A percentile compares a stretch with the other conserved stretches of the same genome.
phyloP scores from a whole-genome alignment of 2,329 filamentous ascomycete genomes.

The Tetracladium maxilliforme region DNA sequence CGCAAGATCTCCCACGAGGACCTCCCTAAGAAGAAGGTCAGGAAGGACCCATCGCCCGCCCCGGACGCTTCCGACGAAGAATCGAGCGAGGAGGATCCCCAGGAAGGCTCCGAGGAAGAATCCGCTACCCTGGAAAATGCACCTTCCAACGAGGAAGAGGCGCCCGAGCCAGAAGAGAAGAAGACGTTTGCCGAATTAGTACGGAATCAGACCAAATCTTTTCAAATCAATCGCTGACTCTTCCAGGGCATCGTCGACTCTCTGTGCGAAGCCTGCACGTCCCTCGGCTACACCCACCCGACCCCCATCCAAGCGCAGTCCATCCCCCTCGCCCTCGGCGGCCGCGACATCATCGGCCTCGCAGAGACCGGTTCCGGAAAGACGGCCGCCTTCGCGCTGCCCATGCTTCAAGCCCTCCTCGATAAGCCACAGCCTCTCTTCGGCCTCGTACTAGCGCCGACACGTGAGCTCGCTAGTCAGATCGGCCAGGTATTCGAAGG shows the following conservation, averaged over 20 bases:
- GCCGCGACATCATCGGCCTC: constrained; percentile 80
- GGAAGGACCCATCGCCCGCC: no score
- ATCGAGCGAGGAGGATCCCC: no score
- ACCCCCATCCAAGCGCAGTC: constrained; percentile 81
- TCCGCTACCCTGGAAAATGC: no score
- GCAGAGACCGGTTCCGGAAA: constrained; percentile 95
- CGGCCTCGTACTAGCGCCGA: constrained; percentile 82
- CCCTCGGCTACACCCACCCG: constrained; percentile 68
- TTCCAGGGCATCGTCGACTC: constrained; percentile 64
- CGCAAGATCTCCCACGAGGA: no score
- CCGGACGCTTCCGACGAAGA: no score
- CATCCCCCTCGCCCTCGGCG: constrained; percentile 66
- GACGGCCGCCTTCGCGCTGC: constrained; percentile 86
- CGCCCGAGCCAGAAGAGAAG: constrained; percentile 3
- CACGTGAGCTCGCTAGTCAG: constrained; percentile 83
- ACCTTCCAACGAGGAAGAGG: no score
- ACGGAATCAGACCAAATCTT: constrained; percentile 2
- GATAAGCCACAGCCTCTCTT: constrained; percentile 77
- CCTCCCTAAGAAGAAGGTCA: no score
- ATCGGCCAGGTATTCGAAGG: constrained; percentile 82
- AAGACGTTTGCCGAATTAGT: constrained; percentile 35
- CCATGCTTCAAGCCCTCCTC: constrained; percentile 61
- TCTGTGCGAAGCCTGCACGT: constrained; percentile 75
- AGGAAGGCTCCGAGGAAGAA: no score
- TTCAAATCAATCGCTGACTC: constrained; percentile 3